Conservation (phyloP, 129 eudicot species). For the Glebionis coronaria region DNA sequence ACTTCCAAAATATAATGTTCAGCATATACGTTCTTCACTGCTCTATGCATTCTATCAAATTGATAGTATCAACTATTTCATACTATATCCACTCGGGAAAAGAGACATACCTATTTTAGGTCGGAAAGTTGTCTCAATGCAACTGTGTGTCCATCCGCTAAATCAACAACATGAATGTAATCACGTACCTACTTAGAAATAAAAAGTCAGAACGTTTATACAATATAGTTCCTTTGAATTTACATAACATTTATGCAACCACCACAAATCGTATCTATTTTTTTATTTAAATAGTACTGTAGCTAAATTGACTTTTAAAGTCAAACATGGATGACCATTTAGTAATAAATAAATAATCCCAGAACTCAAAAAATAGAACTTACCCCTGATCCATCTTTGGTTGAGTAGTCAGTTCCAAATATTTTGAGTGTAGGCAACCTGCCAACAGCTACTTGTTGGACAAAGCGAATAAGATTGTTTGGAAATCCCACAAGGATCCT, state of each 20-base stretch:
- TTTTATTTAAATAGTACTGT: too few species aligned
- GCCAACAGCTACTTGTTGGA: slow-evolving; percentile 99
- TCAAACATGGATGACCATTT: too few species aligned
- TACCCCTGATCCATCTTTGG: slow-evolving; percentile 98
- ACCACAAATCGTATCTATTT: too few species aligned
- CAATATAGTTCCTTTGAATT: too few species aligned
- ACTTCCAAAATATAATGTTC: not conserved
- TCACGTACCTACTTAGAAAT: not conserved
- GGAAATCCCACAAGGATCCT: slow-evolving; percentile 96
- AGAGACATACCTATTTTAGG: slow-evolving; percentile 50
- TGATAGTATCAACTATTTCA: not conserved
- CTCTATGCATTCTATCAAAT: not conserved
- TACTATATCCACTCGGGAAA: not conserved
- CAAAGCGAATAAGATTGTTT: slow-evolving; percentile 96
- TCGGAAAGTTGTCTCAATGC: slow-evolving; percentile 27
- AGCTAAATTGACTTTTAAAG: too few species aligned
- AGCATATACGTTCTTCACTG: not conserved
- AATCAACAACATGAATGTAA: too few species aligned
- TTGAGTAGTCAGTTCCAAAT: slow-evolving; percentile 79
- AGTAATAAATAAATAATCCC: too few species aligned
- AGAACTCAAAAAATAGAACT: not conserved
- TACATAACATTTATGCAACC: too few species aligned
- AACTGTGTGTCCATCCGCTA: too few species aligned
- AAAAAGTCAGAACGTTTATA: too few species aligned
- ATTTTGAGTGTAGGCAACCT: slow-evolving; percentile 73